Evolutionary conservation across 163 green algal species (phyloP), one percentile per base, ranked within the genome.

Genomic region (Chloromonas sp.): DNA sequence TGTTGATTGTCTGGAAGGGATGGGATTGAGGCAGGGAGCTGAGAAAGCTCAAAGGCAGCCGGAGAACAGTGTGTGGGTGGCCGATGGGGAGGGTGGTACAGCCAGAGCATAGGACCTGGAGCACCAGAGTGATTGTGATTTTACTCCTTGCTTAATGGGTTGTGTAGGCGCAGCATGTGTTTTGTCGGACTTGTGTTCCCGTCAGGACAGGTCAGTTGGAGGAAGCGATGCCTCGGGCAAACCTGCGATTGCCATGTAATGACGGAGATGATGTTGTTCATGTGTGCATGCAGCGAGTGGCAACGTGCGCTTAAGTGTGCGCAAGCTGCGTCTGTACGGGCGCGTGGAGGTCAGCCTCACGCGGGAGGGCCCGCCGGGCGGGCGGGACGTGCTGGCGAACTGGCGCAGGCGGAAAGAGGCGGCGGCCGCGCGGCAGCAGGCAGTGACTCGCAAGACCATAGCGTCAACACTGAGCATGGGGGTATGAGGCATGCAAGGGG

Each of bases 311-410:
- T 61, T 88, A 36, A 86, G 82, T 71, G 80, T 88, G 61, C 85
- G 85, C 60, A 84, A 84, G 82, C 82, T 88, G 60, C 84, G 84
- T 59, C 60, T 88, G 60, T 88, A 62, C 36, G 85, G 85, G 0
- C 57, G 71, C 0, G 82, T 88, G 78, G 85, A 88, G 79, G 74
- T 88, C 2, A 84, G 77, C 70, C 82, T 88, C 15, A 60, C 83
- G 82, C 82, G 79, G 0, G 60, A 79, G 8, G 79, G 79, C 2
- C 79, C 79, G 1, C 3, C 70, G 0, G 66, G 79, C 8, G 85
- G 62, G 1, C 78, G 78, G 1, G 85, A 86, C 71, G 78, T 88
- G 78, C 70, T 88, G 85, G 79, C 82, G 62, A 81, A 81, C 0
- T 86, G 82, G 85, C 82, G 85, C 61, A 77, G 85, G 61, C 66